A percentile compares a stretch with the other conserved stretches of the same genome.
Conservation (phyloP, 192 early-diverging fungal species). For the Backusella tuberculispora region DNA sequence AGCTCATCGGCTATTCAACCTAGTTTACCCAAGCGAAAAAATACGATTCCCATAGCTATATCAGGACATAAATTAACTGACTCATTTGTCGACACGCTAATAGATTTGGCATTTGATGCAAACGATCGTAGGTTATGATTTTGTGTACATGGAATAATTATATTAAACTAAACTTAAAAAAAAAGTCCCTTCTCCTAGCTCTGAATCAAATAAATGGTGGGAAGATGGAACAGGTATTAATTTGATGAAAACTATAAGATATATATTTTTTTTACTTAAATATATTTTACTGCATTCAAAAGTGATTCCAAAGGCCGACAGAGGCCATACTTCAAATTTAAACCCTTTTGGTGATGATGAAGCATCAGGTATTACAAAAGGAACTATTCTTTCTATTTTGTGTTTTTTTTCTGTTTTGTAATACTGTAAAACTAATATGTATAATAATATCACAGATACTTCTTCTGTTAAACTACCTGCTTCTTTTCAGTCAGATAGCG, state of each 20-base stretch:
- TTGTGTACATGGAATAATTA: neutral
- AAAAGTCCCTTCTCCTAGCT: slow-evolving; percentile 55
- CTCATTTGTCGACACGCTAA: slow-evolving; percentile 28
- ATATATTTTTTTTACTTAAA: neutral
- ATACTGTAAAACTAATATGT: neutral
- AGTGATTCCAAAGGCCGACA: slow-evolving; percentile 31
- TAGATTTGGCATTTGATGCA: slow-evolving; percentile 28
- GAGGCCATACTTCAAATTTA: slow-evolving; percentile 1
- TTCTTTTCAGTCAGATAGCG: slow-evolving; percentile 22
- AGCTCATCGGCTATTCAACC: slow-evolving; percentile 1
- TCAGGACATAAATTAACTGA: neutral
- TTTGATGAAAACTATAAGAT: neutral
- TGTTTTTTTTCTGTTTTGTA: neutral
- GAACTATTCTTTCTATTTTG: neutral
- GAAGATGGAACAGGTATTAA: slow-evolving; percentile 42
- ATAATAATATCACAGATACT: neutral
- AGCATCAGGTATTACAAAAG: neutral
- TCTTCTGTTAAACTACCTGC: slow-evolving; percentile 4
- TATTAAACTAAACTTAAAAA: neutral
- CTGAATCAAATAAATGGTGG: slow-evolving; percentile 60
- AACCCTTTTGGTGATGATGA: slow-evolving; percentile 23
- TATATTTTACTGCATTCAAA: no score
- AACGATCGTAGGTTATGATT: slow-evolving; percentile 7
- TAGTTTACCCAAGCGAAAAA: slow-evolving; percentile 6
- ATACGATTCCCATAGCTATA: neutral